Evolutionary conservation across 345 rosid genomes (phyloP).

Genomic region (Eutrema yunnanense): DNA sequence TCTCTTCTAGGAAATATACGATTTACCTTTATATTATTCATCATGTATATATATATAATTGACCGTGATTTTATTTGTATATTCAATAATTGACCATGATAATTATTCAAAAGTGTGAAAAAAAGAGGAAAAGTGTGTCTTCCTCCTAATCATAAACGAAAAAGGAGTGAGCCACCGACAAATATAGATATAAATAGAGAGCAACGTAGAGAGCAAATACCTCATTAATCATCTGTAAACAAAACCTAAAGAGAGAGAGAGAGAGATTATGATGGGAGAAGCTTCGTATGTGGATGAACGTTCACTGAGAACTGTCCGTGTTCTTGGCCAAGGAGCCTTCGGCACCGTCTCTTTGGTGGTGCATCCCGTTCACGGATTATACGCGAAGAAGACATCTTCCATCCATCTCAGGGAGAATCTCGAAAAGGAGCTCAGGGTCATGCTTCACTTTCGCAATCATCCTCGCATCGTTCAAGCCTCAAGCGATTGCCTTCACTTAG

Average conservation of each 20-base stretch:
- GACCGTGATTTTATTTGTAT: no score
- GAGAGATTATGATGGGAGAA: neutral
- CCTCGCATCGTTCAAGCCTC: neutral
- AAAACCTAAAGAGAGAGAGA: neutral
- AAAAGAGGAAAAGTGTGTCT: no score
- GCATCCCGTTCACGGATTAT: neutral
- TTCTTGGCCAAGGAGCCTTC: neutral
- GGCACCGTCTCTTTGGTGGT: neutral
- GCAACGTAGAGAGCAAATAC: no score
- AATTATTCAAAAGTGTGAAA: no score
- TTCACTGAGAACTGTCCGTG: neutral
- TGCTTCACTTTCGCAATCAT: neutral
- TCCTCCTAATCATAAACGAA: no score
- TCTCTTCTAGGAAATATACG: no score
- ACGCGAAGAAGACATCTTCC: neutral
- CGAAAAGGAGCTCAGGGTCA: neutral
- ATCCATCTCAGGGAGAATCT: neutral
- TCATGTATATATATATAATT: no score
- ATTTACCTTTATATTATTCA: no score
- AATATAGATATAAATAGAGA: no score
- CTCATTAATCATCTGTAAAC: neutral
- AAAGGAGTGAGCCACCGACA: no score
- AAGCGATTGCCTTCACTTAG: neutral
- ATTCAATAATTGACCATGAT: no score
- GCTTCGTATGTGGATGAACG: neutral